These are phyloP conservation scores for Cercospora zeae-maydis DNA, from an alignment of 2,329 filamentous ascomycete species.

Conservation along the genomic window DNA sequence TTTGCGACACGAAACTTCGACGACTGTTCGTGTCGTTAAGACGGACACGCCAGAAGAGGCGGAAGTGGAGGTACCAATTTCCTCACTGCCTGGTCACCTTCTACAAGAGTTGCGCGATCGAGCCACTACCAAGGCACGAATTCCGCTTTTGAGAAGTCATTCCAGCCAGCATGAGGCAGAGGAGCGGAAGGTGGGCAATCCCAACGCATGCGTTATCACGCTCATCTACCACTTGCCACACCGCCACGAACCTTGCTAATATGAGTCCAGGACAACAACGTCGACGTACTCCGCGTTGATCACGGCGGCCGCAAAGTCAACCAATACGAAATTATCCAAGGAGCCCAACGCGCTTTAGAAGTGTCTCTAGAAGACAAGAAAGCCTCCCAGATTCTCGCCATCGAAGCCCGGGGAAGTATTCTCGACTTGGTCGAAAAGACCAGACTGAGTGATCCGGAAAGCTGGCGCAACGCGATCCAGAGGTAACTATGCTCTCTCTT, in stretches of 20 bases:
- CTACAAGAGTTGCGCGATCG: constrained; percentile 77
- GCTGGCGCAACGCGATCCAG: constrained; percentile 79
- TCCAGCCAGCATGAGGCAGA: constrained; percentile 42
- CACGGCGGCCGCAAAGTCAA: constrained; percentile 91
- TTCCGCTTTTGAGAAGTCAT: constrained; percentile 36
- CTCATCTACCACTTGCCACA: not conserved
- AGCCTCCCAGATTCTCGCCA: constrained; percentile 75
- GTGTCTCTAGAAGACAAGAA: constrained; percentile 67
- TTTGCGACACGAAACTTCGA: constrained; percentile 69
- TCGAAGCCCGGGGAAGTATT: constrained; percentile 82
- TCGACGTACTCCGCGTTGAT: constrained; percentile 77
- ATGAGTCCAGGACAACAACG: constrained; percentile 48
- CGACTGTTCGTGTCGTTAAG: constrained; percentile 58
- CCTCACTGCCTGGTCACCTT: constrained; percentile 75
- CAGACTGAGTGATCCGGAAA: constrained; percentile 72
- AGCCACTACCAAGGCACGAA: constrained; percentile 49
- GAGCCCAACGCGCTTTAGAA: constrained; percentile 56
- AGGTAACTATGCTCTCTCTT: constrained; percentile 33
- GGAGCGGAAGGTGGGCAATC: constrained; percentile 34
- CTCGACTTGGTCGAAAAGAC: constrained; percentile 74
- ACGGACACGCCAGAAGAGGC: constrained; percentile 32
- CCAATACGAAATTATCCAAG: constrained; percentile 78
- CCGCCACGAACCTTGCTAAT: not conserved
- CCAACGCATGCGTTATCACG: not conserved
- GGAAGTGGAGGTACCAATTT: constrained; percentile 70